Conservation (phyloP, 2,329 filamentous ascomycete genomes). For the Pseudogymnoascus sp. region DNA sequence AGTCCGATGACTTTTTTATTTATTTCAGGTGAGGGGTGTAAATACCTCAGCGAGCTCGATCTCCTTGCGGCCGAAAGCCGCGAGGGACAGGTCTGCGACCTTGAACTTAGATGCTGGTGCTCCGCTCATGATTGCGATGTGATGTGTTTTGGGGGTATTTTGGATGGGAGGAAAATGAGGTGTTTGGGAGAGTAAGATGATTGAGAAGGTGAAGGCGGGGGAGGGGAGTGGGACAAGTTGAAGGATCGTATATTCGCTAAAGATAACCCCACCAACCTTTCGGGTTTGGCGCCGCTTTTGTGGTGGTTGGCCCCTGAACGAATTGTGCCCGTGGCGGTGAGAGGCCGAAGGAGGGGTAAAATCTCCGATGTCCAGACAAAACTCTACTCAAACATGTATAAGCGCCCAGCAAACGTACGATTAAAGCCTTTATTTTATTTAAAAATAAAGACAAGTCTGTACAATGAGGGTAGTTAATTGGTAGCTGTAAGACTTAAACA, state of each 20-base stretch:
- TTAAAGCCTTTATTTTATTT: not conserved
- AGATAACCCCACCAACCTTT: slow-evolving; percentile 9
- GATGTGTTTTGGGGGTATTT: not conserved
- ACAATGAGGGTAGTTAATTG: not conserved
- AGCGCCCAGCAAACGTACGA: not conserved
- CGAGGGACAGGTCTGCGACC: slow-evolving; percentile 96
- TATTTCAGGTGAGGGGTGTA: not conserved
- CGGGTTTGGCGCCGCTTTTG: not conserved
- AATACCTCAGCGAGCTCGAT: slow-evolving; percentile 83
- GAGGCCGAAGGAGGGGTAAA: slow-evolving; percentile 1
- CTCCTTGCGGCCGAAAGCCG: slow-evolving; percentile 97
- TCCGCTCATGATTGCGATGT: slow-evolving; percentile 11
- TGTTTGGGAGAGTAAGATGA: slow-evolving; percentile 8
- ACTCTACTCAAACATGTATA: not conserved
- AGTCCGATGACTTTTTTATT: not conserved
- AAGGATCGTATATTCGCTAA: slow-evolving; percentile 7
- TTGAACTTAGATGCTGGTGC: slow-evolving; percentile 54
- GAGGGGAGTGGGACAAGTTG: slow-evolving; percentile 5
- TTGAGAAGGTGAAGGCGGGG: slow-evolving; percentile 1
- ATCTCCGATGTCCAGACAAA: not conserved
- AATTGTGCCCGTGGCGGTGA: slow-evolving; percentile 1
- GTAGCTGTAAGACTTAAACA: not conserved
- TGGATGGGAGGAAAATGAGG: slow-evolving; percentile 4
- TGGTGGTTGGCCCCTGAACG: slow-evolving; percentile 7
- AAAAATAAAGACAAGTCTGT: not conserved